These are phyloP conservation scores for Priceomyces fermenticarens DNA, from an alignment of 805 yeast species.

Conservation along the genomic window DNA sequence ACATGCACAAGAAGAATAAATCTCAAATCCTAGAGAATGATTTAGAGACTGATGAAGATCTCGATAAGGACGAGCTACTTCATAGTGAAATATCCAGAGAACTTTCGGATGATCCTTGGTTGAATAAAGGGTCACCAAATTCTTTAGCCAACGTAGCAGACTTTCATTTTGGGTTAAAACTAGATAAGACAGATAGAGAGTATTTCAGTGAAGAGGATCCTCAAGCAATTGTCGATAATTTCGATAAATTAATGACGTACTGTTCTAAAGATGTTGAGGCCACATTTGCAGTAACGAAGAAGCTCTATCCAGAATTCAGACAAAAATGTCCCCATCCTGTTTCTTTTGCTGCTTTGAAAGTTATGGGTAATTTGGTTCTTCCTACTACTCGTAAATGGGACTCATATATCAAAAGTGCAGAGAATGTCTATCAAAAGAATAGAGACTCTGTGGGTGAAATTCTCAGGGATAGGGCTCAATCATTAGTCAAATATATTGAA, in stretches of 20 bases:
- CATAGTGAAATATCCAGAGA: constrained; percentile 19
- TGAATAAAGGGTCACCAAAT: constrained; percentile 70
- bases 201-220: constrained; percentile 56
- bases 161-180: constrained; percentile 65
- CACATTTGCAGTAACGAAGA: constrained; percentile 66
- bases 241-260: constrained; percentile 64
- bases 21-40: constrained; percentile 14
- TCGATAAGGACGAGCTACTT: neutral
- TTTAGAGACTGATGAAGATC: constrained; percentile 18
- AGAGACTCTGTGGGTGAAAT: constrained; percentile 54
- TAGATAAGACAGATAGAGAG: constrained; percentile 70
- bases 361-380: constrained; percentile 67
- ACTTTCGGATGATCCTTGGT: constrained; percentile 76
- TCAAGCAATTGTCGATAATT: constrained; percentile 50
- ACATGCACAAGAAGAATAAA: constrained; percentile 48
- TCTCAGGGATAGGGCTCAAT: constrained; percentile 57
- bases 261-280: constrained; percentile 83
- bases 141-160: constrained; percentile 76
- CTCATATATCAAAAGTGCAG: constrained; percentile 66
- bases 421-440: constrained; percentile 58
- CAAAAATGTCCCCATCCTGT: constrained; percentile 87
- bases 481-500: constrained; percentile 44
- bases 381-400: constrained; percentile 80
- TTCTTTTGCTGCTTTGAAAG: constrained; percentile 81
- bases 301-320: constrained; percentile 67